Percentiles rank a stretch among this genome's conserved stretches.
Conservation (phyloP, 192 early-diverging fungal species). For the Podila clonocystis region DNA sequence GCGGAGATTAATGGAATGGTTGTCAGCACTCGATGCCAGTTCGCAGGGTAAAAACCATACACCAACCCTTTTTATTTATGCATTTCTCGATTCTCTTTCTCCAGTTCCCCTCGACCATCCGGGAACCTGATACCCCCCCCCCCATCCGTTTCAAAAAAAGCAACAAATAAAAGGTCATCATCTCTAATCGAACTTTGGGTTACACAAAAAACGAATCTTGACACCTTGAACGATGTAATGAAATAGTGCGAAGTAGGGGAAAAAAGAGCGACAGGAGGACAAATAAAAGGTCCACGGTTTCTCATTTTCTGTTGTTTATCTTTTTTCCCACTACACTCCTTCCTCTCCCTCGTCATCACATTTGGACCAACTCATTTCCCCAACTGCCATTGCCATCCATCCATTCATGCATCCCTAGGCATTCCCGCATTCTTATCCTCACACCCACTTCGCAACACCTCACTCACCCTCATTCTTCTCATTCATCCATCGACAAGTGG, state of each 20-base stretch:
- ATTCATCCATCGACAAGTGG: neutral
- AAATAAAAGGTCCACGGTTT: no score
- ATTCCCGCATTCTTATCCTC: no score
- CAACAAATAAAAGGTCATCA: no score
- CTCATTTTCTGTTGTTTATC: neutral
- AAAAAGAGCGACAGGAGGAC: no score
- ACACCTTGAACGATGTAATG: no score
- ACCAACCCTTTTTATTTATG: no score
- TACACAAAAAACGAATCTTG: neutral
- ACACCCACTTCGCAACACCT: neutral
- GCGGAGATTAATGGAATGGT: conserved; percentile 58
- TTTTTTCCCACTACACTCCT: neutral
- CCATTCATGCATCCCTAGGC: neutral
- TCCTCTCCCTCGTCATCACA: neutral
- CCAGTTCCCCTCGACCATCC: no score
- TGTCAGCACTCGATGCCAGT: conserved; percentile 43
- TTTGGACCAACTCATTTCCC: neutral
- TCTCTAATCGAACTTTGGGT: neutral
- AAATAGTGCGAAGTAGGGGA: no score
- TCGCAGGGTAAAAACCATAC: conserved; percentile 23
- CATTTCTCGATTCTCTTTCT: no score
- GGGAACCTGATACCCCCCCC: no score
- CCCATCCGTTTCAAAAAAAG: no score
- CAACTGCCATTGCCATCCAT: neutral
- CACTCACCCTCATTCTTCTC: neutral